Evolutionary conservation across 176 grass and related monocot species (phyloP).

Genomic region (Avena sativa): DNA sequence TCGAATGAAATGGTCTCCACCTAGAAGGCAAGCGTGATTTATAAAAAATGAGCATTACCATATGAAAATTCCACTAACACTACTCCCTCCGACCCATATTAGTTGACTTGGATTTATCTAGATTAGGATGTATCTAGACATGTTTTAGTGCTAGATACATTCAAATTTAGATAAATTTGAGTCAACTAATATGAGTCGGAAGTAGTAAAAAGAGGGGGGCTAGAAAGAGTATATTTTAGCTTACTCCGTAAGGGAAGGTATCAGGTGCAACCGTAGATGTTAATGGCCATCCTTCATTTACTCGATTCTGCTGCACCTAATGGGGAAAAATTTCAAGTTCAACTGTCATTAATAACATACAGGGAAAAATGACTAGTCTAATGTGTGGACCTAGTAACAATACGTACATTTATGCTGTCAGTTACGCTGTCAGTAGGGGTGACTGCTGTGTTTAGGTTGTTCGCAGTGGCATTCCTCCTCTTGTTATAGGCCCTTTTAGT

Average conservation of each 20-base stretch:
- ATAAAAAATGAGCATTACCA: conserved; percentile 15
- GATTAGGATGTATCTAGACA: too few relatives aligned
- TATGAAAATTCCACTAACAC: conserved; percentile 5
- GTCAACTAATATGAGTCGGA: too few relatives aligned
- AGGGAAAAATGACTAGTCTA: background rate
- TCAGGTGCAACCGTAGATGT: conserved; percentile 60
- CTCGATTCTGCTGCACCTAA: conserved; percentile 61
- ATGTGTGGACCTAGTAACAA: conserved; percentile 31
- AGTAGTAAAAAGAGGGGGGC: background rate
- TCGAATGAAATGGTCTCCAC: conserved; percentile 87
- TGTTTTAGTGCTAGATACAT: too few relatives aligned
- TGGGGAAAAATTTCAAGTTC: background rate
- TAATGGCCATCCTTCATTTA: conserved; percentile 72
- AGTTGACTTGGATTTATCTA: too few relatives aligned
- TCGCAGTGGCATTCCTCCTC: conserved; percentile 67
- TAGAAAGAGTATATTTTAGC: conserved; percentile 31
- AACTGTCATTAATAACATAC: conserved; percentile 16
- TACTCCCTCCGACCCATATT: too few relatives aligned
- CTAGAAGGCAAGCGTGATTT: conserved; percentile 49
- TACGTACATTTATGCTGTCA: conserved; percentile 63
- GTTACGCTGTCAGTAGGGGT: conserved; percentile 36
- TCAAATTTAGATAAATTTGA: too few relatives aligned
- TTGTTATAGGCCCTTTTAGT: conserved; percentile 74
- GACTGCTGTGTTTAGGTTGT: conserved; percentile 41
- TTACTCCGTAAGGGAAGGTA: conserved; percentile 71